Conservation (phyloP, 1,139 yeast genomes). For the Hemisphaericaspora xylanilytica region DNA sequence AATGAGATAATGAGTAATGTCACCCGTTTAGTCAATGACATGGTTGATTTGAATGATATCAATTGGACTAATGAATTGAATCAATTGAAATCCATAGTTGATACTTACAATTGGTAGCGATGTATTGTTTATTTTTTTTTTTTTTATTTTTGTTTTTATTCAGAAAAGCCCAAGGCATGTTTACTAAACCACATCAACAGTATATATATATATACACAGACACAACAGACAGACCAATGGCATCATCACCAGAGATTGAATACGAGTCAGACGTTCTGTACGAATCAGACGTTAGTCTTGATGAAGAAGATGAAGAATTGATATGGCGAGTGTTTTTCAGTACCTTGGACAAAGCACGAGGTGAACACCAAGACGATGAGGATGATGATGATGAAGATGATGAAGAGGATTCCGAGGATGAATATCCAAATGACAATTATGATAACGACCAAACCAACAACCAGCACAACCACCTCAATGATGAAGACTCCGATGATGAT, state of each 20-base stretch:
- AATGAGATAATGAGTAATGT: no score
- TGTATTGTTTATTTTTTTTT: no score
- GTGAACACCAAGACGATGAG: slow-evolving; percentile 1
- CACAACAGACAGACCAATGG: background rate
- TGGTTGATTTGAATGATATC: background rate
- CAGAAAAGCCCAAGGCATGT: no score
- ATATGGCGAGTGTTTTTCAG: slow-evolving; percentile 45
- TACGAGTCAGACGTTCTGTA: slow-evolving; percentile 9
- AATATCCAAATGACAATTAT: slow-evolving; percentile 9
- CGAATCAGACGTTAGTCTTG: slow-evolving; percentile 42
- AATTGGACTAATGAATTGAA: background rate
- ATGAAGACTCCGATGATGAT: slow-evolving; percentile 13
- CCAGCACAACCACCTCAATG: slow-evolving; percentile 11
- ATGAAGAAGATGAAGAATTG: slow-evolving; percentile 48
- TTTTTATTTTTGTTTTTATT: no score
- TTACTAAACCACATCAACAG: no score
- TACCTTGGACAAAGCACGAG: slow-evolving; percentile 19
- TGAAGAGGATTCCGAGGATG: no score
- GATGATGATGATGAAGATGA: no score
- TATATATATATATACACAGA: no score
- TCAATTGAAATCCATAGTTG: background rate
- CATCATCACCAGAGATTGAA: background rate
- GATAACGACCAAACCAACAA: slow-evolving; percentile 27
- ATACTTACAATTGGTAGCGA: no score
- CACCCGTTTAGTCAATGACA: background rate